A percentile compares a stretch with the other conserved stretches of the same genome.
Evolutionary conservation across 305 asterid genomes (phyloP).

Genomic region (Fraxinus latifolia): DNA sequence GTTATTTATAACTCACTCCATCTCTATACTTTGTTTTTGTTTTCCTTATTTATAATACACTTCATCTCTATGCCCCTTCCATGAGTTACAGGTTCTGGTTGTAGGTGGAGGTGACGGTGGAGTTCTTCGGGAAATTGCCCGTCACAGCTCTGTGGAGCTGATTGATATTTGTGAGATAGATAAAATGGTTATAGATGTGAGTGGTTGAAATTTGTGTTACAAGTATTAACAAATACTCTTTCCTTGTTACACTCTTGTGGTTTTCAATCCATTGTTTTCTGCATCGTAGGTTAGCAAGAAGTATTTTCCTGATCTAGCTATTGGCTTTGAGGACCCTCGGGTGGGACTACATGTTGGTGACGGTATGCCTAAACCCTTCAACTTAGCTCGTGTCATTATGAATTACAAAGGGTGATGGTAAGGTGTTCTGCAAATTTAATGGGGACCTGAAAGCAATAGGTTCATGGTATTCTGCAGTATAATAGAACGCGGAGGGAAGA

Average conservation of each 20-base stretch:
- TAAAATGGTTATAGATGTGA: conserved; percentile 91
- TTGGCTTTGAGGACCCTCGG: conserved; percentile 95
- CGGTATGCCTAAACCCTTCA: conserved; percentile 43
- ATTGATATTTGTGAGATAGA: conserved; percentile 97
- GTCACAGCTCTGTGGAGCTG: conserved; percentile 75
- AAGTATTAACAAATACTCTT: neutral
- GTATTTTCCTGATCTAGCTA: conserved; percentile 79
- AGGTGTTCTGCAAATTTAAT: neutral
- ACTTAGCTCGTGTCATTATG: neutral
- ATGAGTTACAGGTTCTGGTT: conserved; percentile 70
- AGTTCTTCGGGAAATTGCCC: conserved; percentile 85
- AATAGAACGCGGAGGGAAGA: neutral
- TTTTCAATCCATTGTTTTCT: conserved; percentile 11
- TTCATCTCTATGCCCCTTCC: neutral
- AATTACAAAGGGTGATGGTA: neutral
- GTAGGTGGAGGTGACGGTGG: conserved; percentile 99
- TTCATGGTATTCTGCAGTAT: neutral
- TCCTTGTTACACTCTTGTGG: neutral
- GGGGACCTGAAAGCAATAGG: neutral
- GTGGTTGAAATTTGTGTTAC: conserved; percentile 27
- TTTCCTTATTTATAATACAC: neutral
- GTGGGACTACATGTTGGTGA: conserved; percentile 90
- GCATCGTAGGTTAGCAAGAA: conserved; percentile 74
- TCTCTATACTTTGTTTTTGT: neutral
- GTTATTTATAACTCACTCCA: neutral